A percentile compares a stretch with the other conserved stretches of the same genome.
Evolutionary conservation across 352 stramenopile genomes (phyloP).

Genomic region (Phytophthora pistaciae): DNA sequence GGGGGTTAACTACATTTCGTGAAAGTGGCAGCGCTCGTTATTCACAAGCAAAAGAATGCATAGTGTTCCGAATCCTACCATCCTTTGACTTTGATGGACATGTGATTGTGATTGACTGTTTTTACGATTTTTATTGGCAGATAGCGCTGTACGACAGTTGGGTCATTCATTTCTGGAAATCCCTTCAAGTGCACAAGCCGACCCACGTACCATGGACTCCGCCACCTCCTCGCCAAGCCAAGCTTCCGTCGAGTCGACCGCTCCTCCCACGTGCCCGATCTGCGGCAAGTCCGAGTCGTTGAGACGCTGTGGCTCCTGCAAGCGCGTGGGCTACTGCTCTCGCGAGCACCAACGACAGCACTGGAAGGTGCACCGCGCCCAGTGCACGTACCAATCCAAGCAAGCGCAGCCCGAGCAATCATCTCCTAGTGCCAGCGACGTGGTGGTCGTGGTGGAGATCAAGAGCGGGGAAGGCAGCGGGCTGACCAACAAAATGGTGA

Average conservation of each 20-base stretch:
- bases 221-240: background rate
- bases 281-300: background rate
- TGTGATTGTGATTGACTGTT: background rate
- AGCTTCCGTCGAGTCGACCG: background rate
- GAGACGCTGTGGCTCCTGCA: background rate
- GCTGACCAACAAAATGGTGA: conserved; percentile 18
- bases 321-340: background rate
- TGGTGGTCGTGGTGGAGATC: conserved; percentile 7
- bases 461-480: conserved; percentile 20
- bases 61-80: no score
- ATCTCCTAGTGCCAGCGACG: background rate
- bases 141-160: background rate
- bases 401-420: background rate
- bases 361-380: background rate
- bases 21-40: no score
- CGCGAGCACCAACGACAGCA: background rate
- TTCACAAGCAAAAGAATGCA: no score
- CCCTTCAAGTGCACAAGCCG: no score
- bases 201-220: background rate
- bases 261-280: background rate
- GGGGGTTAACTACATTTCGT: no score
- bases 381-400: conserved; percentile 5
- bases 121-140: background rate
- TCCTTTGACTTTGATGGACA: background rate
- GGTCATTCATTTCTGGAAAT: background rate